phyloP scores from a whole-genome alignment of 179 eudicot genomes.

The Camellia oleifera region DNA sequence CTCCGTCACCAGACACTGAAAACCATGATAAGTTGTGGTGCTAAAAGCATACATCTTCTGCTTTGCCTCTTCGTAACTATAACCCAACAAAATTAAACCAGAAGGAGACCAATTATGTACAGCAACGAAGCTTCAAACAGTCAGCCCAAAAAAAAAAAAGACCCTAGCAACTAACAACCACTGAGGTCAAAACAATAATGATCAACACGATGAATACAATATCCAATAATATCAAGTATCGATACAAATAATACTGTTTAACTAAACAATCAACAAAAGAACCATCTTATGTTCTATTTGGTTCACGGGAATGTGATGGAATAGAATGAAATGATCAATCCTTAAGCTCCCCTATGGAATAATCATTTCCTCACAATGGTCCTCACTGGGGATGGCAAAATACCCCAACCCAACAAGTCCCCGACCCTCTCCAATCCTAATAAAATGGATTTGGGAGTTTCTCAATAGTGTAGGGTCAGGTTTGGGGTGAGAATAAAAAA shows the following conservation, averaged over 20 bases:
- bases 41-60: constrained; percentile 92
- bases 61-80: constrained; percentile 92
- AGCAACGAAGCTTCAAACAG: background rate
- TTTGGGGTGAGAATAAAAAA: no score
- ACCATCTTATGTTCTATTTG: no score
- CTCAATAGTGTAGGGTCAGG: no score
- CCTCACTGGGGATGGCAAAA: no score
- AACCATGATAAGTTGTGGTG: constrained; percentile 85
- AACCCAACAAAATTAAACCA: background rate
- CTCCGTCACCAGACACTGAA: constrained; percentile 76
- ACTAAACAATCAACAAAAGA: background rate
- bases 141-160: background rate
- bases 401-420: no score
- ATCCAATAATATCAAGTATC: background rate
- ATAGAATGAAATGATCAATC: no score
- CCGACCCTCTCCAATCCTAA: no score
- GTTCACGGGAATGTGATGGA: no score
- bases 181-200: background rate
- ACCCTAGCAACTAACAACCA: background rate
- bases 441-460: no score
- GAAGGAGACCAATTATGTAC: background rate
- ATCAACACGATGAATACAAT: background rate
- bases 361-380: no score
- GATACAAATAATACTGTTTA: background rate
- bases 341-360: no score